Base-by-base conservation (phyloP, 495 filamentous ascomycete species). In the Penicillium psychrofluorescens region DNA sequence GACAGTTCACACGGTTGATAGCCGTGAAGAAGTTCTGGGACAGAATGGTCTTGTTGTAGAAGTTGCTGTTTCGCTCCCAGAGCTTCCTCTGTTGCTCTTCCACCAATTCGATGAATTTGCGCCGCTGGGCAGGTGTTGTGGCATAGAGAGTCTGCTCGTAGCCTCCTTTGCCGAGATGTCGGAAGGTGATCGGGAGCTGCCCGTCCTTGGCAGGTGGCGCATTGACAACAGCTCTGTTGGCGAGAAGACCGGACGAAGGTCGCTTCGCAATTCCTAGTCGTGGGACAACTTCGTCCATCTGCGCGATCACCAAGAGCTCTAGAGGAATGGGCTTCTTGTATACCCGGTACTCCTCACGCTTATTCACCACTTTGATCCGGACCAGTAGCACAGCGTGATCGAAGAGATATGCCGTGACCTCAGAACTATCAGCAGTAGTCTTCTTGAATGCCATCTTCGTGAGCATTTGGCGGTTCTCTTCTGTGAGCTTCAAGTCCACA, bases 21-120 rank as follows among this genome's bases (percentile, higher is more conserved):
- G 78, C 66, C 2, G 79, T 80, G 67, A 97, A 97, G 74, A 91
- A 97, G 42, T 78, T 77, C 42, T 85, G 81, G 48, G 85, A 91
- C 15, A 99, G 74, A 36, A 90, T 77, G 10, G 84, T 87, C 59
- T 90, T 88, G 55, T 88, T 94, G 60, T 92, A 94, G 70, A 97
- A 94, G 60, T 92, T 90, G 55, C 88, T 91, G 41, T 74, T 74
- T 16, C 89, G 79, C 46, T 87, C 84, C 53, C 85, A 73, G 15
- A 99, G 76, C 41, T 85, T 85, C 38, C 82, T 77, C 63, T 97
- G 92, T 58, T 95, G 90, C 15, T 80, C 73, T 52, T 95, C 90
- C 51, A 99, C 95, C 54, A 86, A 79, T 68, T 97, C 91, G 55
- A 99, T 88, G 81, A 94, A 97, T 66, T 97, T 97, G 54, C 85